A percentile compares a stretch with the other conserved stretches of the same genome.
Conservation (phyloP, 2,329 filamentous ascomycete genomes). For the Penicillium digitatum region DNA sequence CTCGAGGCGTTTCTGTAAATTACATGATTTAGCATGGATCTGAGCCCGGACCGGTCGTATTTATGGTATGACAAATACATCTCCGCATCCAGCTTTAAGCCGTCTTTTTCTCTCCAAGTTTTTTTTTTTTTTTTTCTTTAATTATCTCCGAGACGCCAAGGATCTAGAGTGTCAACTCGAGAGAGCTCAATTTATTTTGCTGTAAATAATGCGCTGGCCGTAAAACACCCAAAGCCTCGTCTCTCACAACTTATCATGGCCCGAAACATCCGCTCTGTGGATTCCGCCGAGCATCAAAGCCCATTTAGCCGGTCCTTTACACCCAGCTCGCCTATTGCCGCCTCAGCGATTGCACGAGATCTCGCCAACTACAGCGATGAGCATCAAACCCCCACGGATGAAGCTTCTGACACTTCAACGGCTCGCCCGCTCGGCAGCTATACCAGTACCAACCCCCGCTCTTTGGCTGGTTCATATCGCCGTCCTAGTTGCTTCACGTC, state of each 20-base stretch:
- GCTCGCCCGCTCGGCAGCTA: slow-evolving; percentile 41
- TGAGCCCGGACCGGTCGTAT: neutral
- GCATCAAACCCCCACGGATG: slow-evolving; percentile 43
- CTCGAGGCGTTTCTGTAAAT: neutral
- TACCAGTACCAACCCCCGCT: slow-evolving; percentile 39
- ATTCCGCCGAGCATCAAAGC: slow-evolving; percentile 26
- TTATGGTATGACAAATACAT: slow-evolving; percentile 1
- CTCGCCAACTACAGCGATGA: slow-evolving; percentile 61
- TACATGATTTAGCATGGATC: neutral
- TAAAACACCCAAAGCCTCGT: neutral
- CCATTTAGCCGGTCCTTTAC: slow-evolving; percentile 47
- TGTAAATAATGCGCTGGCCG: slow-evolving; percentile 3
- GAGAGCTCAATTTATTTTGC: neutral
- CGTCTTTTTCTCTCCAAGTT: neutral
- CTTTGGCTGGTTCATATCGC: slow-evolving; percentile 65
- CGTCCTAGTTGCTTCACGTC: slow-evolving; percentile 73
- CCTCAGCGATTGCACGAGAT: slow-evolving; percentile 63
- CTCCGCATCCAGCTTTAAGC: slow-evolving; percentile 4
- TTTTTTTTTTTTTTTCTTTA: neutral
- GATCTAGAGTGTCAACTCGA: neutral
- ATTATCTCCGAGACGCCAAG: neutral
- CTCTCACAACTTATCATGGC: slow-evolving; percentile 25
- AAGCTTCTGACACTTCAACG: slow-evolving; percentile 41
- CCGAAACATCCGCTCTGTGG: slow-evolving; percentile 26
- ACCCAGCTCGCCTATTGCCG: slow-evolving; percentile 62